Percentiles rank a stretch among this genome's conserved stretches.
Conservation (phyloP, 1,284 basidiomycete genomes). For the Erythrobasidium hasegawianum region DNA sequence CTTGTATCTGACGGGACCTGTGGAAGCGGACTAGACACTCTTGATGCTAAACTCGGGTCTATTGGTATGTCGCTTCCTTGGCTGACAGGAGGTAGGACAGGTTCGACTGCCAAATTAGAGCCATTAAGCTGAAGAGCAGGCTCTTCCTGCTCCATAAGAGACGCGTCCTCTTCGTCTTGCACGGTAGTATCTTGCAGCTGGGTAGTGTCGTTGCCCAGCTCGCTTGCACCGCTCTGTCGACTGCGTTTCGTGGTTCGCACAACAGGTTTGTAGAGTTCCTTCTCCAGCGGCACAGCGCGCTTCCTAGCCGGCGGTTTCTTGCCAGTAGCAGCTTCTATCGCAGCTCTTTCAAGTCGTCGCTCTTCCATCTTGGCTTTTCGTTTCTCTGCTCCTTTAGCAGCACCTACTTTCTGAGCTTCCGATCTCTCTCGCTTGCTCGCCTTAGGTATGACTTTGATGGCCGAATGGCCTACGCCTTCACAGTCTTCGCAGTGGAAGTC, state of each 20-base stretch:
- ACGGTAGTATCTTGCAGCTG: background rate
- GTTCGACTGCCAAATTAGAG: background rate
- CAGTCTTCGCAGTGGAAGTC: conserved; percentile 36
- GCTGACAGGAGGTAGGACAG: background rate
- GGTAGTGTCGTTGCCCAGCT: background rate
- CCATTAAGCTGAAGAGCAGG: background rate
- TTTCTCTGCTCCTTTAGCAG: conserved; percentile 31
- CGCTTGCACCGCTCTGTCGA: background rate
- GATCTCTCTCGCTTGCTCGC: conserved; percentile 24
- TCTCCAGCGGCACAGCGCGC: background rate
- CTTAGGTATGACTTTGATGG: conserved; percentile 14
- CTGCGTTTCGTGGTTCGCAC: background rate
- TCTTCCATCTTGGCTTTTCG: conserved; percentile 12
- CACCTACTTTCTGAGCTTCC: conserved; percentile 22
- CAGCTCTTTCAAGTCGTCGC: conserved; percentile 16
- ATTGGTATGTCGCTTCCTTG: background rate
- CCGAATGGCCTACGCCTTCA: conserved; percentile 8
- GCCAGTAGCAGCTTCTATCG: conserved; percentile 15
- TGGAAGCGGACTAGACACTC: background rate
- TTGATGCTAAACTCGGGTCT: background rate
- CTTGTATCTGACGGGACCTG: no score
- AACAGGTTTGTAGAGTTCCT: background rate
- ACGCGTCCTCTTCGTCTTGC: background rate
- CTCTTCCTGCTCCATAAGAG: conserved; percentile 12
- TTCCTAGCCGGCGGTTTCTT: background rate